These are phyloP conservation scores for Nitzschia palea DNA, from an alignment of 108 stramenopile genomes.

Conservation along the genomic window DNA sequence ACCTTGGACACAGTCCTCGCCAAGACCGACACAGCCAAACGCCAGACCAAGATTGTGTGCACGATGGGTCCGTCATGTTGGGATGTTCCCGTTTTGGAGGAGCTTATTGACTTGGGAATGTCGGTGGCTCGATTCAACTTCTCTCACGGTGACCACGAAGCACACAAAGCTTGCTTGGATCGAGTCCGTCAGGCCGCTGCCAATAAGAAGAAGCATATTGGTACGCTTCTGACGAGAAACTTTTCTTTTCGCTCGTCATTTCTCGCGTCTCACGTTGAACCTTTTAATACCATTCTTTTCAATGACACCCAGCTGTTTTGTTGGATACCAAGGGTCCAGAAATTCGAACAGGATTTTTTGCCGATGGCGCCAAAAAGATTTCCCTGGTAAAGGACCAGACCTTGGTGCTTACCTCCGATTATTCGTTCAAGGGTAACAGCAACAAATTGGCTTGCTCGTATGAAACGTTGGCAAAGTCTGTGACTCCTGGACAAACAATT, in stretches of 20 bases:
- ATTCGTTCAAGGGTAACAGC: constrained; percentile 61
- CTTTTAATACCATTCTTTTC: not conserved
- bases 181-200: constrained; percentile 76
- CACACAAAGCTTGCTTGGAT: constrained; percentile 78
- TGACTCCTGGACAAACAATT: constrained; percentile 88
- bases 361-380: constrained; percentile 77
- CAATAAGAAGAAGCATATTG: constrained; percentile 73
- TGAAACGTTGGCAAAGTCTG: constrained; percentile 76
- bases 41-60: constrained; percentile 86
- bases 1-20: constrained; percentile 45
- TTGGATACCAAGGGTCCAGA: constrained; percentile 97
- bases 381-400: constrained; percentile 74
- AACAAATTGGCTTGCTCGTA: constrained; percentile 95
- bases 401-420: constrained; percentile 81
- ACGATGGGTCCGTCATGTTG: constrained; percentile 91
- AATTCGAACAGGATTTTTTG: constrained; percentile 94
- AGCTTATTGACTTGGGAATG: constrained; percentile 88
- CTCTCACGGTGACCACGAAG: constrained; percentile 83
- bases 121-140: constrained; percentile 94
- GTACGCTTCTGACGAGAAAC: constrained; percentile 65
- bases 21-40: constrained; percentile 47
- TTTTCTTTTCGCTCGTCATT: too few relatives aligned
- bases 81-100: constrained; percentile 72
- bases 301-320: constrained; percentile 69
- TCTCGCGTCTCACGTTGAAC: not conserved